Percentiles rank a stretch among this genome's conserved stretches.
phyloP scores from a whole-genome alignment of 1,284 basidiomycete species.

The Ceratobasidium sp. region DNA sequence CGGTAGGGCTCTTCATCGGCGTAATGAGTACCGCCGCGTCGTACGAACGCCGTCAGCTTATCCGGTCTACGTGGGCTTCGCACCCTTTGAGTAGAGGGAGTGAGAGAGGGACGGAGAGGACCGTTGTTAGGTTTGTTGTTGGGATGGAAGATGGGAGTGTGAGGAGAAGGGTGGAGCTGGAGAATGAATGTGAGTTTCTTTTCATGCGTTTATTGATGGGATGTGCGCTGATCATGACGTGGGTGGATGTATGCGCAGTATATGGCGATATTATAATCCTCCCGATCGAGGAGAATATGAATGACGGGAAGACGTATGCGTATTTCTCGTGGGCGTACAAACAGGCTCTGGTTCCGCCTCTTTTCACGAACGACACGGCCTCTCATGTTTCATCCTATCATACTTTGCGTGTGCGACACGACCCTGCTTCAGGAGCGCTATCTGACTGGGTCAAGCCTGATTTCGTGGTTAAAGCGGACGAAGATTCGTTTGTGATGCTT shows the following conservation, averaged over 20 bases:
- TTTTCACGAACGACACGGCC: background rate
- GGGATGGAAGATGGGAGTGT: slow-evolving; percentile 83
- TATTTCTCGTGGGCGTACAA: slow-evolving; percentile 91
- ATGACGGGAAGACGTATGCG: slow-evolving; percentile 84
- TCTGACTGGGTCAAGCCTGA: slow-evolving; percentile 78
- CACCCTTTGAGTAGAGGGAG: slow-evolving; percentile 81
- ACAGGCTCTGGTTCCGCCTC: slow-evolving; percentile 89
- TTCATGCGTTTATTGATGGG: slow-evolving; percentile 35
- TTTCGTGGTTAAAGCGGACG: slow-evolving; percentile 90
- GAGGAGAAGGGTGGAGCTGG: slow-evolving; percentile 81
- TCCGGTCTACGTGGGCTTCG: slow-evolving; percentile 88
- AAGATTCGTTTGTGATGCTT: slow-evolving; percentile 92
- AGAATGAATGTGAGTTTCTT: slow-evolving; percentile 85
- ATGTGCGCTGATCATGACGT: slow-evolving; percentile 50
- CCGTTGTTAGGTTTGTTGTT: slow-evolving; percentile 90
- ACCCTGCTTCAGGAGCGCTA: slow-evolving; percentile 53
- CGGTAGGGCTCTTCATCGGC: slow-evolving; percentile 88
- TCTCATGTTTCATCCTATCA: slow-evolving; percentile 45
- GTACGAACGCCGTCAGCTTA: slow-evolving; percentile 85
- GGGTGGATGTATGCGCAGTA: slow-evolving; percentile 58
- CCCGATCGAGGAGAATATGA: slow-evolving; percentile 90
- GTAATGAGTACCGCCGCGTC: slow-evolving; percentile 92
- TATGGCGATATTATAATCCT: slow-evolving; percentile 91
- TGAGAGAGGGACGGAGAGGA: slow-evolving; percentile 74
- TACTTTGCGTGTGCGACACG: too few species aligned